Evolutionary conservation across 148 eudicot genomes (phyloP).

Genomic region (Drosera capensis): DNA sequence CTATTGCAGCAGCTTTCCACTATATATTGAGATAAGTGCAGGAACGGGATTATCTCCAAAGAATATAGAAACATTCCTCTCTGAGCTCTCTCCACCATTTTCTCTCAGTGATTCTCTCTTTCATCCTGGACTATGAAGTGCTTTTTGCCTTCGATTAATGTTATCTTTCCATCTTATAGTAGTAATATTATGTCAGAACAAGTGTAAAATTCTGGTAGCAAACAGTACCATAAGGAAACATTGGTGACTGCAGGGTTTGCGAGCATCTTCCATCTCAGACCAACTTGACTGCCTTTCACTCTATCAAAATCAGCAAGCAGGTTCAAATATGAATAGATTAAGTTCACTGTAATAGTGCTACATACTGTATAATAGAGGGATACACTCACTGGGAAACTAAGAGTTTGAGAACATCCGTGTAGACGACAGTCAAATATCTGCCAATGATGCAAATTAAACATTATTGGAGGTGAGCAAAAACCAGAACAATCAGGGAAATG

Average conservation of each 20-base stretch:
- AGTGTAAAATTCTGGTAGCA: slow-evolving; percentile 2
- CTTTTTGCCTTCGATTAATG: too few relatives aligned
- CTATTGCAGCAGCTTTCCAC: too few relatives aligned
- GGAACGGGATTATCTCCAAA: too few relatives aligned
- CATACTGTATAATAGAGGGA: slow-evolving; percentile 2
- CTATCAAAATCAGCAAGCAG: slow-evolving; percentile 25
- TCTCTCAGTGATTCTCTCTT: too few relatives aligned
- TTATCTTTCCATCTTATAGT: too few relatives aligned
- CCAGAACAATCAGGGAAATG: background rate
- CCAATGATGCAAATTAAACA: slow-evolving; percentile 3
- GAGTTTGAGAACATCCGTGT: slow-evolving; percentile 74
- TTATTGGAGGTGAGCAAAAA: background rate
- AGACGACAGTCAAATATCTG: slow-evolving; percentile 92
- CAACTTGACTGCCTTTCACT: slow-evolving; percentile 38
- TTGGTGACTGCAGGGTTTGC: slow-evolving; percentile 69
- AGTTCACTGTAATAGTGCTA: background rate
- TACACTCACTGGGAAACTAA: slow-evolving; percentile 46
- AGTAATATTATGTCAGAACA: slow-evolving; percentile 4
- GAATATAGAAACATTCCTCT: too few relatives aligned
- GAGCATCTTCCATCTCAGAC: slow-evolving; percentile 42
- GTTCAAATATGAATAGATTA: slow-evolving; percentile 6
- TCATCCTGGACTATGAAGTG: too few relatives aligned
- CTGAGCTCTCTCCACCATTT: too few relatives aligned
- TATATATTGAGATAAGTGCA: too few relatives aligned
- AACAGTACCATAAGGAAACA: slow-evolving; percentile 64